Evolutionary conservation across 2,329 filamentous ascomycete species (phyloP), one percentile per base, ranked within the genome.

Genomic region (Cladosporium sp.): DNA sequence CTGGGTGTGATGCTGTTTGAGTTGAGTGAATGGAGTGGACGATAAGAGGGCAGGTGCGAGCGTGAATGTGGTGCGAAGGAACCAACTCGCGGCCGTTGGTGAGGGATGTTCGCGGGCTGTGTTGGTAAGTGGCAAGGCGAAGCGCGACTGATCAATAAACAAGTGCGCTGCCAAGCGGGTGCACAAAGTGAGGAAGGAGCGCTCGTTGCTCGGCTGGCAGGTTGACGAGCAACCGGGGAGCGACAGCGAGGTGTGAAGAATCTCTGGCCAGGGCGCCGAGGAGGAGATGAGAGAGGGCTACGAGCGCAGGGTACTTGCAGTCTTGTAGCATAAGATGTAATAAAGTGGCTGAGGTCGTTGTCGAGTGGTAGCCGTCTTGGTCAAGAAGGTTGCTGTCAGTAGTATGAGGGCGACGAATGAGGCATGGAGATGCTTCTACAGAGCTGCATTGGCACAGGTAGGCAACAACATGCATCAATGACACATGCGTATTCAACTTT

Each of bases 131-230:
- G 52, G 52, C 26, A 29, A 46, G 12, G n/a, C 40, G 40, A 46
- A 46, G 40, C 40, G 40, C 40, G n/a, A 46, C 40, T 46, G 1
- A 55, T 21, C 8, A 33, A 55, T 14, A 31, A 33, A 55, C 52
- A 55, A 33, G 52, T 33, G 52, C 29, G 52, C 26, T 26, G 23
- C 23, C 49, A 52, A 52, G 23, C 12, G 23, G 49, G 21, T 33
- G 29, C 52, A 18, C 28, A 55, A 16, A 55, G 52, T 55, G 29
- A 55, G 52, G 52, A 55, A 55, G 29, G 52, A 55, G 52, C 52
- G 52, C 10, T n/a, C 18, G 40, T 33, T n/a, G 11, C 52, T 55
- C 28, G 8, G 16, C 5, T 11, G 12, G 29, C 18, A 18, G 52
- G 3, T 11, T 18, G 26, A 18, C 21, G 52, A 21, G 52, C 52